Percentiles rank a stretch among this genome's conserved stretches.
These are phyloP conservation scores for Allium cepa DNA, from an alignment of 106 monocot species.

Conservation along the genomic window DNA sequence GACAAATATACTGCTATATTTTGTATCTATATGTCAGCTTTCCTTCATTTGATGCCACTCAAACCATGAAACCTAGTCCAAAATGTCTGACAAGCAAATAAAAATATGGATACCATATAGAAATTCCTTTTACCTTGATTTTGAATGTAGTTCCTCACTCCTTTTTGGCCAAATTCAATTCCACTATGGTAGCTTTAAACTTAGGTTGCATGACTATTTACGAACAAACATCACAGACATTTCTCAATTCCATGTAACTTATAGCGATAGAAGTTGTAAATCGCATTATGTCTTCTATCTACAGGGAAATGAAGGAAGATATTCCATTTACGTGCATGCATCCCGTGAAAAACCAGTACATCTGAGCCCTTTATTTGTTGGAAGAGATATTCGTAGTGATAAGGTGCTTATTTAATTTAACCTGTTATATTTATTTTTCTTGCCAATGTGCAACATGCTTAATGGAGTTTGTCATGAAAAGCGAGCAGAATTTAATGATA, in stretches of 20 bases:
- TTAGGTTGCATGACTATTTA: not conserved
- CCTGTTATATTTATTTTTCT: not conserved
- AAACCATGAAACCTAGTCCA: no score
- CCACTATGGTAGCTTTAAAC: not conserved
- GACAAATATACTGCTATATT: no score
- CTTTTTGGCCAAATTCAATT: not conserved
- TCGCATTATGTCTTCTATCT: not conserved
- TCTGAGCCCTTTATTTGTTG: slow-evolving; percentile 57
- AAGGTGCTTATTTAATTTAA: slow-evolving; percentile 41
- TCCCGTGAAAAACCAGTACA: slow-evolving; percentile 80
- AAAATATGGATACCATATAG: no score
- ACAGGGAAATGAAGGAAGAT: slow-evolving; percentile 63
- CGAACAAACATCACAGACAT: not conserved
- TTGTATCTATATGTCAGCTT: no score
- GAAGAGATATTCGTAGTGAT: slow-evolving; percentile 64
- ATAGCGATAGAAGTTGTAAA: not conserved
- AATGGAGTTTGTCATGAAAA: not conserved
- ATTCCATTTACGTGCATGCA: slow-evolving; percentile 89
- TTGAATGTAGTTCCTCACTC: not conserved
- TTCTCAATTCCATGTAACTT: not conserved
- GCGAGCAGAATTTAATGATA: not conserved
- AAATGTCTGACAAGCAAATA: no score
- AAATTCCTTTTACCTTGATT: no score
- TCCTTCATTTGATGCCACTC: no score
- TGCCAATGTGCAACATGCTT: not conserved